Evolutionary conservation across 805 yeast species (phyloP).

Genomic region (Kurtzmaniella fragi): DNA sequence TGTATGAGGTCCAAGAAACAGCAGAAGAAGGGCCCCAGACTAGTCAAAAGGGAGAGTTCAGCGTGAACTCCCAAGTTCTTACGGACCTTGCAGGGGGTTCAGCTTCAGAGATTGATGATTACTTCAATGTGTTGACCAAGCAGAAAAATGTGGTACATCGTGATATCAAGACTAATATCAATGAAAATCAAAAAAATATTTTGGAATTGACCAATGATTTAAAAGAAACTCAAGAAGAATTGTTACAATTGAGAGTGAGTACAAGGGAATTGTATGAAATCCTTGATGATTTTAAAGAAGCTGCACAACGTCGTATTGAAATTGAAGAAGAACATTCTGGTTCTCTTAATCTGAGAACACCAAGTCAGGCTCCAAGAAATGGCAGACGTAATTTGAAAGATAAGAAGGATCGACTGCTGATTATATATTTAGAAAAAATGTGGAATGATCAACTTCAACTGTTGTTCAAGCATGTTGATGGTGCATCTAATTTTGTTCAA

Average conservation of each 20-base stretch:
- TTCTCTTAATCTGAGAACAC: constrained; percentile 14
- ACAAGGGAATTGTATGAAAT: constrained; percentile 58
- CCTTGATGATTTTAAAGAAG: constrained; percentile 50
- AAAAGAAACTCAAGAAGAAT: constrained; percentile 56
- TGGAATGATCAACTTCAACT: constrained; percentile 73
- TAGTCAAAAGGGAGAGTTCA: constrained; percentile 6
- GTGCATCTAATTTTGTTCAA: constrained; percentile 78
- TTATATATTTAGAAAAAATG: constrained; percentile 67
- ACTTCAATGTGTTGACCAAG: constrained; percentile 48
- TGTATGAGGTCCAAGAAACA: constrained; percentile 2
- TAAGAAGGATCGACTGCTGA: constrained; percentile 61
- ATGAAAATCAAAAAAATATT: constrained; percentile 59
- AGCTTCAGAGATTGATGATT: constrained; percentile 68
- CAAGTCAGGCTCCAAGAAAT: constrained; percentile 10
- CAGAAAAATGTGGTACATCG: constrained; percentile 47
- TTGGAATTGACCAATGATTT: constrained; percentile 57
- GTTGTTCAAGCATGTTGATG: constrained; percentile 79
- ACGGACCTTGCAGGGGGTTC: constrained; percentile 55
- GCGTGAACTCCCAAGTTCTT: constrained; percentile 12
- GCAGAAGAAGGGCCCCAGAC: constrained; percentile 5
- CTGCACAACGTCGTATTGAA: constrained; percentile 55
- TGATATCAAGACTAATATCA: constrained; percentile 55
- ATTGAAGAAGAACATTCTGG: constrained; percentile 31
- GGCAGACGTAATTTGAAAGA: neutral
- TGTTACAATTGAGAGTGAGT: constrained; percentile 55